Evolutionary conservation across 1,139 yeast species (phyloP), one percentile per base, ranked within the genome.

Genomic region (Hemisphaericaspora lyxosophila): DNA sequence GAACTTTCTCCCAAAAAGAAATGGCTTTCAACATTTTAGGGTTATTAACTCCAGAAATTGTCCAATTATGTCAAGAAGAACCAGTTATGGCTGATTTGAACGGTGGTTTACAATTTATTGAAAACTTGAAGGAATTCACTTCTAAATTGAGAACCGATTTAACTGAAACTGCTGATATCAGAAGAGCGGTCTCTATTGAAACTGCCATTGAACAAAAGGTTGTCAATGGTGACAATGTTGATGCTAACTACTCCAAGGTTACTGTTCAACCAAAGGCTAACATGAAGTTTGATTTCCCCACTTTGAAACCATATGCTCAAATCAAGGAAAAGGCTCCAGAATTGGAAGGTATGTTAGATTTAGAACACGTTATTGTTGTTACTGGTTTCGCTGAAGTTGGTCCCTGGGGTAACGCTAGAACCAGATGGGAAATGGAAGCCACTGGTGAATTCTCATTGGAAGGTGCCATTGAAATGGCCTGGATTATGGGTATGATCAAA

Each of bases 351-450:
- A 75, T 92, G 78, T 74, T 92, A 54, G 96, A 92, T 60, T 82
- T 90, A 60, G 97, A 89, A 60, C 82, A 81, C 54, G 92, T 89
- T 45, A 78, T 90, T 50, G 98, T 92, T 48, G 90, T 90, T 44
- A 90, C 98, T 38, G 98, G 98, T 68, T 92, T 90, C 72, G 75
- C 96, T 49, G 98, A 92, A 72, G 97, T 92, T 53, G 95, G 97
- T 61, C 98, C 98, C 60, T 94, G 97, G 96, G 98, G 98, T 80
- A 89, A 90, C 63, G 70, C 98, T 33, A 86, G 97, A 78, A 92
- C 98, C 45, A 83, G 98, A 76, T 92, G 98, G 98, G 97, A 92
- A 69, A 92, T 92, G 96, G 98, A 92, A 72, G 87, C 97, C 40
- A 52, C 67, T 45, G 98, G 98, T 56, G 89, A 86, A 59, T 92